Evolutionary conservation across 2,329 filamentous ascomycete genomes (phyloP), one percentile per base, ranked within the genome.

Genomic region (Sclerotinia glacialis): DNA sequence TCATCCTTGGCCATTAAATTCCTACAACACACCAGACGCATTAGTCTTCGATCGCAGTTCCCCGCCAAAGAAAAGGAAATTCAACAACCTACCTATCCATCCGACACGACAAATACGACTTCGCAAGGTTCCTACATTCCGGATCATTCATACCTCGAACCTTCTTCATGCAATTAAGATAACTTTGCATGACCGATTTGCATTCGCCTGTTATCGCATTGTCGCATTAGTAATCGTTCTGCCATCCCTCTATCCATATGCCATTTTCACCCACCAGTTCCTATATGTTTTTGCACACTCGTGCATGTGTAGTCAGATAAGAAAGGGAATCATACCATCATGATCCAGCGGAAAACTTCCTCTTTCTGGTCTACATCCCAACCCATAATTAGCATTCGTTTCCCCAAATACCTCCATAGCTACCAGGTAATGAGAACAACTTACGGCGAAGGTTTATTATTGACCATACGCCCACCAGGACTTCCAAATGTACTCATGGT

Each of bases 341-440:
- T 97, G 93, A 78, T 98, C 94, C 66, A 98, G 86, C n/a, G 94
- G 94, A 76, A 98, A 98, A 74, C 92, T 96, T 66, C 94, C 94
- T 74, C 93, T 88, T 78, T 97, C 91, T 6, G 94, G 94, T 67
- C 92, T 95, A 72, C 46, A 64, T 14, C 31, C 21, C 44, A n/a
- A 52, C 5, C 14, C 21, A 16, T 31, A 58, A 40, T 65, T 42
- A 65, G 63, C 26, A 11, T 21, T 50, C 21, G 21, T 42, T 40
- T 37, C 2, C 21, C 4, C 7, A 7, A 69, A 65, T 70, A 60
- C 42, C 34, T 34, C 12, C 16, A n/a, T 42, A 53, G 26, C 37
- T 21, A 3, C 1, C 37, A 1, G 4, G 46, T 37, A 8, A 53
- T 12, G n/a, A 56, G 23, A 34, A 28, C 14, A 7, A 16, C 87